A percentile compares a stretch with the other conserved stretches of the same genome.
Conservation (phyloP, 768 basidiomycete genomes). For the Crassisporium funariophilum region DNA sequence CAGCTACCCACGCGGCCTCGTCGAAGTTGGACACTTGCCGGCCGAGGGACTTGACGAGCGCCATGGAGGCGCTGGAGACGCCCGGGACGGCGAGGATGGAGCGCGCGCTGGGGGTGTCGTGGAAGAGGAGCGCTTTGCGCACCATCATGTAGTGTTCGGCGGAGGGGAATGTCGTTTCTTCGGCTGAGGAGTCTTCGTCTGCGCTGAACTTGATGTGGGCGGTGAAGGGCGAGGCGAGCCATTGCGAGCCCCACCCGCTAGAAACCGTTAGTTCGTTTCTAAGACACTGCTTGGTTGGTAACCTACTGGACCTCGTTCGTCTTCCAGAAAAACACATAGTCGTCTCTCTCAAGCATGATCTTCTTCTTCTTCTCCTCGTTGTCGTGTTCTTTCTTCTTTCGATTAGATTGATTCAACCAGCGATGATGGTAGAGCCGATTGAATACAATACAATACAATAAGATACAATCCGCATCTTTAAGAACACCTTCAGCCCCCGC, state of each 20-base stretch:
- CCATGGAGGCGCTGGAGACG: conserved; percentile 42
- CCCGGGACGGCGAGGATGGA: too few relatives aligned
- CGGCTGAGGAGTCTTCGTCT: conserved; percentile 25
- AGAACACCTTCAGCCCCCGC: too few relatives aligned
- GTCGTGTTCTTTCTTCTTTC: background rate
- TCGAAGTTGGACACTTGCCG: conserved; percentile 51
- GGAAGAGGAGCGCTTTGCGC: conserved; percentile 59
- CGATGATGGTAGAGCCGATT: too few relatives aligned
- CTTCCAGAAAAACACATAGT: conserved; percentile 51
- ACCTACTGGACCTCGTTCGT: conserved; percentile 44
- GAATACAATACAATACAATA: too few relatives aligned
- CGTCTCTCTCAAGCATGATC: conserved; percentile 26
- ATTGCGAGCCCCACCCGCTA: conserved; percentile 53
- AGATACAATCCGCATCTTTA: too few relatives aligned
- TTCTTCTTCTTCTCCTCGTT: background rate
- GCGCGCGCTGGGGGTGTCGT: too few relatives aligned
- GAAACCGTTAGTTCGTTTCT: background rate
- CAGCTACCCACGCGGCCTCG: conserved; percentile 46
- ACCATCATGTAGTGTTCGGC: conserved; percentile 75
- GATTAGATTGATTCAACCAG: too few relatives aligned
- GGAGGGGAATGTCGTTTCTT: conserved; percentile 42
- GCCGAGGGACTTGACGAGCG: conserved; percentile 54
- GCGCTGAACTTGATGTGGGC: conserved; percentile 34
- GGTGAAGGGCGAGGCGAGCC: conserved; percentile 51
- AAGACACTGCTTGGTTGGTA: background rate